Conservation (phyloP, 225 moss, liverwort and hornwort genomes). For the Anthoceros angustus region DNA sequence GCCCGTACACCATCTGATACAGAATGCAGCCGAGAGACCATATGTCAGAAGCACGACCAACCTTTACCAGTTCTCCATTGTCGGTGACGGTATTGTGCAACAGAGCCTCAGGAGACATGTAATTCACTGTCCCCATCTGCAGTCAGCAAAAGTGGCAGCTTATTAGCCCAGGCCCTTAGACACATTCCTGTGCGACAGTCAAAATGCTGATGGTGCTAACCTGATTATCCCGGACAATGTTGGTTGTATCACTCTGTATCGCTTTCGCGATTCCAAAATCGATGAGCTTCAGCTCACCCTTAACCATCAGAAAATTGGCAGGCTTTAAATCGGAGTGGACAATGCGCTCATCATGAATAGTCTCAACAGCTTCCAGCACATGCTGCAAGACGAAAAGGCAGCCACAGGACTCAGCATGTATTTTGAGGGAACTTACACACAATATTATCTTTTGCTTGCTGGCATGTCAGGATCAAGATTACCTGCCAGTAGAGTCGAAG, state of each 20-base stretch:
- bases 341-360: constrained; percentile 89
- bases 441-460: too few relatives aligned
- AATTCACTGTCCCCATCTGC: constrained; percentile 87
- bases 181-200: too few relatives aligned
- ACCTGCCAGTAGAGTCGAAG: constrained; percentile 96
- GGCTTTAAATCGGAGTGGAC: constrained; percentile 99
- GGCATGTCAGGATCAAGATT: too few relatives aligned
- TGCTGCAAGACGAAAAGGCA: constrained; percentile 31
- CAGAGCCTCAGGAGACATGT: constrained; percentile 96
- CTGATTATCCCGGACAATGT: constrained; percentile 74
- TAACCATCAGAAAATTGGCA: constrained; percentile 95
- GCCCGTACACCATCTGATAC: constrained; percentile 94
- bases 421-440: too few relatives aligned
- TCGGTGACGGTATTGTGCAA: constrained; percentile 55
- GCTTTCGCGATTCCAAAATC: constrained; percentile 99
- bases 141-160: constrained; percentile 8
- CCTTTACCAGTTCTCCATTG: constrained; percentile 67
- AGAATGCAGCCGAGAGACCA: constrained; percentile 98
- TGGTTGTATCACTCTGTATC: constrained; percentile 92
- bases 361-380: constrained; percentile 74
- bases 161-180: not conserved
- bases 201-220: constrained; percentile 20
- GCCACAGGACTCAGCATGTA: not conserved
- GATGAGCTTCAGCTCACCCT: constrained; percentile 86
- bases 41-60: constrained; percentile 87